These are phyloP conservation scores for Ettlia oleoabundans DNA, from an alignment of 139 green algal species.

Conservation along the genomic window DNA sequence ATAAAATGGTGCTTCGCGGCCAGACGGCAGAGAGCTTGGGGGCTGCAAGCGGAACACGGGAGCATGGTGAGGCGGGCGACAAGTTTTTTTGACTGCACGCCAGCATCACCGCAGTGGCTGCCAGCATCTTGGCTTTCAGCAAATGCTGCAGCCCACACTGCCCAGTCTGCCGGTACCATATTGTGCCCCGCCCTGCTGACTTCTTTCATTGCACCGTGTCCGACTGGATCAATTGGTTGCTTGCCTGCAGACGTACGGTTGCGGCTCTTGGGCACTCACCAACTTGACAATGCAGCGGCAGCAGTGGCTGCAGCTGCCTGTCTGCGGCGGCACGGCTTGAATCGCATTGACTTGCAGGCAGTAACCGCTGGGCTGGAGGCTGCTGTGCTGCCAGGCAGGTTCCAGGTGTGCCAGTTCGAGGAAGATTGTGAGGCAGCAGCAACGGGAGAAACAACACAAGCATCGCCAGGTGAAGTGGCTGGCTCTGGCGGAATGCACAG, in stretches of 20 bases:
- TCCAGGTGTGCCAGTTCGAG: conserved; percentile 70
- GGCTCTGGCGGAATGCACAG: background rate
- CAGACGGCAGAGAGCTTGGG: background rate
- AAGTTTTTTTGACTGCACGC: too few species aligned
- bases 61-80: too few species aligned
- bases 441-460: background rate
- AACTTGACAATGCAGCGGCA: conserved; percentile 72
- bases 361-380: conserved; percentile 3
- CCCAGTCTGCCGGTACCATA: too few species aligned
- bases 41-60: too few species aligned
- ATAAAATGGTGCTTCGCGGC: background rate
- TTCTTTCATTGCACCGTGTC: too few species aligned
- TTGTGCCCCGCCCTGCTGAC: too few species aligned
- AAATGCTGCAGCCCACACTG: too few species aligned
- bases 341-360: conserved; percentile 28
- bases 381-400: conserved; percentile 66
- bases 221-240: background rate
- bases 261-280: conserved; percentile 69
- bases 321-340: conserved; percentile 30
- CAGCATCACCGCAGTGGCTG: too few species aligned
- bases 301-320: conserved; percentile 59
- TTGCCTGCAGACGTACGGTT: conserved; percentile 36
- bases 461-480: background rate
- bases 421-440: background rate
- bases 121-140: too few species aligned